These are phyloP conservation scores for Nothophoma quercina DNA, from an alignment of 2,329 filamentous ascomycete genomes.

Conservation along the genomic window DNA sequence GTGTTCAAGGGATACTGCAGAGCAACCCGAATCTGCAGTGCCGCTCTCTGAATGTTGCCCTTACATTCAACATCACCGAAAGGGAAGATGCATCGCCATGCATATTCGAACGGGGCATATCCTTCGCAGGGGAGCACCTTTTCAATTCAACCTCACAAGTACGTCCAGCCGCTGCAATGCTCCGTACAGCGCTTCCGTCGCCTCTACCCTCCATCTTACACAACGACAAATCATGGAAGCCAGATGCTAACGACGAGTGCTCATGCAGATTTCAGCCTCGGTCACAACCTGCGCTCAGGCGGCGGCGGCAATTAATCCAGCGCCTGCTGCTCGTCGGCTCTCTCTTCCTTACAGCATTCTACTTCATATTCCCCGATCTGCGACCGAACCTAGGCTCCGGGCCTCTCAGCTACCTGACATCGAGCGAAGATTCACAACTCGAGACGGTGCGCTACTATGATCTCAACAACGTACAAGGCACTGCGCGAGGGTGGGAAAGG, in stretches of 20 bases:
- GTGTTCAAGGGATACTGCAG: constrained; percentile 46
- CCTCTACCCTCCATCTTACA: constrained; percentile 29
- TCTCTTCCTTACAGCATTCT: constrained; percentile 66
- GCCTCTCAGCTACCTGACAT: constrained; percentile 73
- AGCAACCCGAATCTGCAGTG: constrained; percentile 34
- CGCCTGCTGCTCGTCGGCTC: constrained; percentile 68
- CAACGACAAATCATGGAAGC: constrained; percentile 25
- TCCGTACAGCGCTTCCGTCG: constrained; percentile 27
- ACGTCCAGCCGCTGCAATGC: constrained; percentile 50
- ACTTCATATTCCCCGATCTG: constrained; percentile 80
- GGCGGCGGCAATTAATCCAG: constrained; percentile 75
- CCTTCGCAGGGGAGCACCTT: constrained; percentile 73
- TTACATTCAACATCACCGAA: constrained; percentile 63
- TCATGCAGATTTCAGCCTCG: constrained; percentile 80
- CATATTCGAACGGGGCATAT: constrained; percentile 83
- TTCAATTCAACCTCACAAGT: constrained; percentile 90
- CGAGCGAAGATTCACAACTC: constrained; percentile 75
- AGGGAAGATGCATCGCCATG: constrained; percentile 86
- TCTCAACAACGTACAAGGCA: constrained; percentile 87
- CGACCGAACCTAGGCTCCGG: constrained; percentile 67
- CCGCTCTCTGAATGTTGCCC: constrained; percentile 63
- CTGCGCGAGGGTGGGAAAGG: constrained; percentile 91
- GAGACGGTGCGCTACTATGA: constrained; percentile 98
- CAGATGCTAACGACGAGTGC: constrained; percentile 43
- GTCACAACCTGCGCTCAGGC: constrained; percentile 74